Base-by-base conservation (phyloP, 2,329 filamentous ascomycete genomes). In the Colletotrichum echinochloae region DNA sequence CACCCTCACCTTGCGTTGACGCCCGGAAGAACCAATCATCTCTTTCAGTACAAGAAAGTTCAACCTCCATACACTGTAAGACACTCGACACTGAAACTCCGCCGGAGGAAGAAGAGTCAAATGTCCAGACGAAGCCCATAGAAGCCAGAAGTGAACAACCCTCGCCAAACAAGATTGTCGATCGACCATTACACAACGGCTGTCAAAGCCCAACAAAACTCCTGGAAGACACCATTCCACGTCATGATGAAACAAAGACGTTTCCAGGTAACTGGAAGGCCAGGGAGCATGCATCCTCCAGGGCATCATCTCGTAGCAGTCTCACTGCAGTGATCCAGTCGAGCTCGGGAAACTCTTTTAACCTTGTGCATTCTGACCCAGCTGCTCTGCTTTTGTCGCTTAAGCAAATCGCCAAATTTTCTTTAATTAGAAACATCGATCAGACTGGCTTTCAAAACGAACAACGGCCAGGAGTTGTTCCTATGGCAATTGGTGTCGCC, bases 361-460 rank as follows among this genome's bases (percentile, higher is more conserved):
- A 77, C 33, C 76, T 76, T 30, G 68, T 72, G 0, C 57, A 77
- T 26, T 73, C 75, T 7, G 77, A 80, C 23, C 74, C 76, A 63
- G 75, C 76, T n/a, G 77, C 78, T 26, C 56, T 77, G 11, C 73
- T 77, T n/a, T 74, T 75, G 12, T 77, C 75, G 1, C 75, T 78
- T 54, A 75, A 79, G 30, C 74, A 70, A 3, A 68, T 78, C n/a
- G 73, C 74, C 39, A 76, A 71, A 12, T 72, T 75, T 1, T 72
- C 75, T 16, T 73, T 74, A 54, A 68, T 72, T 11, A 75, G 75
- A 52, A 71, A 65, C 30, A 12, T 37, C 3, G 48, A 23, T 39
- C 52, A 41, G 20, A 20, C 37, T 63, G 18, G 2, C 3, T n/a
- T 44, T 3, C 16, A 28, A 16, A 26, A 3, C 8, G 12, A 5